Base-by-base conservation (phyloP, 2,329 filamentous ascomycete species). In the Mycosphaerella sp. region DNA sequence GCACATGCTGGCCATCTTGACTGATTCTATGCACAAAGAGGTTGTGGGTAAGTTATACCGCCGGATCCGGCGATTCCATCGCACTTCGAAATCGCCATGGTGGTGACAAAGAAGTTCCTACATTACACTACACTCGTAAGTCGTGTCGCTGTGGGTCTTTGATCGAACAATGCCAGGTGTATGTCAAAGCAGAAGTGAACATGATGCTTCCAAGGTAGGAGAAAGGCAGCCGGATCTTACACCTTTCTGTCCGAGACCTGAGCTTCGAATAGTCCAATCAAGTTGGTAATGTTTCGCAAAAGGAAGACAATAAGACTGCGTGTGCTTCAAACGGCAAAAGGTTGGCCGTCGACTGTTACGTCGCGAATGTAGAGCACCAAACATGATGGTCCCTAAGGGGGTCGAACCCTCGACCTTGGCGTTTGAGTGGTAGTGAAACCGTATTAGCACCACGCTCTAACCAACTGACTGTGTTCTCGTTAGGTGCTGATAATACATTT, bases 331-430 rank as follows among this genome's bases (percentile, higher is more conserved):
- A 41, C 5, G 9, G 16, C 16, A 41, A 41, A 41, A 25, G 17
- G 9, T 9, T 10, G 17, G 39, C 8, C 39, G 16, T 21, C 39
- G 18, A 41, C 39, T 18, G 39, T 41, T 17, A 41, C 16, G 18
- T 41, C 18, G 39, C 16, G 18, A 21, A 10, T 17, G 39, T 41
- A 41, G 39, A 41, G 39, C 39, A 41, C 17, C 39, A 21, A 16
- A 21, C 8, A 10, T 9, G 7, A 16, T 39, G 37, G 37, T 41
- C 37, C 37, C 37, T 41, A 41, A 41, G 37, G 37, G 37, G 37
- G 37, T 41, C 37, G 37, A 41, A 41, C 37, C 37, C 37, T 41
- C 37, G 37, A 41, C 37, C 37, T 37, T 46, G 43, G 43, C 34
- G 43, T 39, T 25, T 13, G 12, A 10, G 25, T 13, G 17, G 28